A percentile compares a stretch with the other conserved stretches of the same genome.
These are phyloP conservation scores for Mycena galopus DNA, from an alignment of 768 basidiomycete genomes.

Conservation along the genomic window DNA sequence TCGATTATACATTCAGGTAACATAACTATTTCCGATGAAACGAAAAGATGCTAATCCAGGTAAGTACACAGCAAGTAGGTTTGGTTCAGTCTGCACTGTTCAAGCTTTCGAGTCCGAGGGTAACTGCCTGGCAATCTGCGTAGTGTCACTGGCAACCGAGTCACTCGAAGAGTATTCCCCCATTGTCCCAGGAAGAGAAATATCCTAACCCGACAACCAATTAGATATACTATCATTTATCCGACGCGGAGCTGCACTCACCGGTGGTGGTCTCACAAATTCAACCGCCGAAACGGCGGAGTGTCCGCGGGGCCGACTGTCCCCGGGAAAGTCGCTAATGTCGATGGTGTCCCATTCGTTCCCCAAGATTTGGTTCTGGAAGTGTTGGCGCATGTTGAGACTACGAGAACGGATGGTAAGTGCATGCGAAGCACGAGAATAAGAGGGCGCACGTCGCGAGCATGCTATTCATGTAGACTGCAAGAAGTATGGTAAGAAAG, in stretches of 20 bases:
- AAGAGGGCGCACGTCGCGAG: conserved; percentile 28
- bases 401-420: background rate
- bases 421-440: too few species aligned
- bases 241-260: background rate
- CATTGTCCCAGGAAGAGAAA: background rate
- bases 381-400: conserved; percentile 28
- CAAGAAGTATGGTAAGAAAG: background rate
- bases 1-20: background rate
- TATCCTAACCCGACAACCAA: background rate
- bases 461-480: conserved; percentile 38
- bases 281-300: conserved; percentile 7
- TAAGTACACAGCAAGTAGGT: background rate
- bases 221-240: background rate
- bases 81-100: background rate
- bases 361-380: background rate
- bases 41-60: background rate
- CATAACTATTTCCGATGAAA: background rate
- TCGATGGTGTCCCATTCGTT: conserved; percentile 1
- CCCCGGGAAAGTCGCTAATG: background rate
- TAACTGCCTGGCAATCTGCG: background rate
- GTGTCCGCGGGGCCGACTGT: background rate
- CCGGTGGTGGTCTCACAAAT: conserved; percentile 25
- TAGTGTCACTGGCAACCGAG: background rate
- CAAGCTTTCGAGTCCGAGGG: too few species aligned
- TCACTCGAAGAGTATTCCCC: background rate